phyloP scores from a whole-genome alignment of 352 stramenopile genomes.

The Blastocystis sp. region DNA sequence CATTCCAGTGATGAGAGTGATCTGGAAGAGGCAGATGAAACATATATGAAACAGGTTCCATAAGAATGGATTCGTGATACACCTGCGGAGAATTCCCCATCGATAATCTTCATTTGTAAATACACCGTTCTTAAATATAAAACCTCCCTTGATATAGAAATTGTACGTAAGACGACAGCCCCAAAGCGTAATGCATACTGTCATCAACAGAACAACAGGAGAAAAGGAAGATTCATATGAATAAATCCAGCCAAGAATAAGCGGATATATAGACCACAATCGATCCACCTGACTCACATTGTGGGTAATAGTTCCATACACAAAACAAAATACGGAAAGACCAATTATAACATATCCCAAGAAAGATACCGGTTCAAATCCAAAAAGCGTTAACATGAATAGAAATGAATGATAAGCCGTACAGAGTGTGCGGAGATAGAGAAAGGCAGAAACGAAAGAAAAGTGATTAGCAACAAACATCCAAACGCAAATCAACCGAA shows the following conservation, averaged over 20 bases:
- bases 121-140: background rate
- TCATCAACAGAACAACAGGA: slow-evolving; percentile 3
- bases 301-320: slow-evolving; percentile 9
- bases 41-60: slow-evolving; percentile 17
- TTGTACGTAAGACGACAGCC: slow-evolving; percentile 37
- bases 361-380: background rate
- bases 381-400: background rate
- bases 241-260: slow-evolving; percentile 30
- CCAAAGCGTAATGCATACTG: background rate
- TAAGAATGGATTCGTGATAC: background rate
- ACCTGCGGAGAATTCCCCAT: background rate
- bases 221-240: background rate
- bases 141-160: slow-evolving; percentile 17
- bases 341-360: background rate
- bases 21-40: slow-evolving; percentile 26
- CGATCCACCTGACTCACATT: slow-evolving; percentile 58
- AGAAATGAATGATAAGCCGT: background rate
- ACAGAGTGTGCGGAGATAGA: background rate
- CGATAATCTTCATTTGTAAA: slow-evolving; percentile 37
- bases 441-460: background rate
- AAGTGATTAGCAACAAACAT: background rate
- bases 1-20: slow-evolving; percentile 5
- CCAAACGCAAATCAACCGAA: slow-evolving; percentile 37
- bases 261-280: slow-evolving; percentile 33
- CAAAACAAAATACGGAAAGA: background rate